Evolutionary conservation across 1,284 basidiomycete species (phyloP), one percentile per base, ranked within the genome.

Genomic region (Stereum hirsutum): DNA sequence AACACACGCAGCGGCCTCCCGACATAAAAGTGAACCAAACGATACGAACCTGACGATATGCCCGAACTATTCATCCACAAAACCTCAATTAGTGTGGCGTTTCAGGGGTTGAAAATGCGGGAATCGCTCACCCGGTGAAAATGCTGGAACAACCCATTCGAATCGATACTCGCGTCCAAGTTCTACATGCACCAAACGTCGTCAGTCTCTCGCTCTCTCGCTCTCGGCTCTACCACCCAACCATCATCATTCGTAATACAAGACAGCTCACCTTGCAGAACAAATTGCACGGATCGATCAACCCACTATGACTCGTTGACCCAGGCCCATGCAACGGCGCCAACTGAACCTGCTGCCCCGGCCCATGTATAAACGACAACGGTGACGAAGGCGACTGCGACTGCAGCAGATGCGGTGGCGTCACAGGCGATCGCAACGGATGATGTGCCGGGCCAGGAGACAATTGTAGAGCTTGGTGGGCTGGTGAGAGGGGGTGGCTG

Each of bases 201-300:
- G n/a, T n/a, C n/a, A n/a, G n/a, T n/a, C n/a, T n/a, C n/a, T n/a
- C n/a, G n/a, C n/a, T n/a, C n/a, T n/a, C n/a, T n/a, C n/a, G n/a
- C n/a, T n/a, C n/a, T n/a, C n/a, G n/a, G n/a, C n/a, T n/a, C n/a
- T n/a, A n/a, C n/a, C n/a, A n/a, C n/a, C n/a, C n/a, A n/a, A n/a
- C n/a, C n/a, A n/a, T n/a, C n/a, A n/a, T n/a, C n/a, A n/a, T n/a
- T n/a, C n/a, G n/a, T n/a, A n/a, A n/a, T n/a, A n/a, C n/a, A n/a
- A n/a, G n/a, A n/a, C n/a, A n/a, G n/a, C n/a, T 42, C 40, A 85
- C 86, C 70, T 89, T 89, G 70, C 85, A 88, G 63, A 93, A 93
- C 38, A 94, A 63, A 59, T 93, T 93, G 70, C 89, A 91, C 1
- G 89, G 89, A 62, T 94, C 90, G 49, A 94, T 89, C 20, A 91